Percentiles rank a stretch among this genome's conserved stretches.
Evolutionary conservation across 179 eudicot species (phyloP).

Genomic region (Camellia oleifera): DNA sequence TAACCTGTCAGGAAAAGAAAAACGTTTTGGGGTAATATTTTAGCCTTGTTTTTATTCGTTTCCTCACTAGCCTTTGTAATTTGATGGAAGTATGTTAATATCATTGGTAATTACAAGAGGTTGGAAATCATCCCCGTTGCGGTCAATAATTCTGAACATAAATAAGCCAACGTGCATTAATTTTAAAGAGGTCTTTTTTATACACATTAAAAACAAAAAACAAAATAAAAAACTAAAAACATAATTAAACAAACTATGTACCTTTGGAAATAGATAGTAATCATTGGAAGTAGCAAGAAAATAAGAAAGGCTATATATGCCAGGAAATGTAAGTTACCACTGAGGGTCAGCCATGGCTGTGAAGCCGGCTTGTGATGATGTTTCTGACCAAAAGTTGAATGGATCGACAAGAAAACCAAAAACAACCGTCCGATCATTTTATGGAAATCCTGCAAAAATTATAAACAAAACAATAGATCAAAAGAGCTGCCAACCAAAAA

Average conservation of each 20-base stretch:
- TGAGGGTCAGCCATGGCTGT: slow-evolving; percentile 38
- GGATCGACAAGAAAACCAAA: slow-evolving; percentile 25
- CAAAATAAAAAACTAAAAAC: no score
- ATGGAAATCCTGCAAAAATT: slow-evolving; percentile 9
- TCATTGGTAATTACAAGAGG: no score
- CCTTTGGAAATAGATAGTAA: background rate
- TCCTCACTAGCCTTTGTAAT: no score
- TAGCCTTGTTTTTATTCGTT: no score
- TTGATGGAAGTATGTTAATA: no score
- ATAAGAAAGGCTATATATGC: background rate
- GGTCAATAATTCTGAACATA: no score
- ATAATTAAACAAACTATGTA: background rate
- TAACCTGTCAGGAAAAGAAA: no score
- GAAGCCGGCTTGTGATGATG: background rate
- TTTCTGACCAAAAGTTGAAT: slow-evolving; percentile 17
- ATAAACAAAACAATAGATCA: background rate
- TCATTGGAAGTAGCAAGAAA: background rate
- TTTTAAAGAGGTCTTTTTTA: no score
- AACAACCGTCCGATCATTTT: slow-evolving; percentile 30
- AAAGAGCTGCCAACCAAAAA: background rate
- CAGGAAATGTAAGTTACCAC: slow-evolving; percentile 20
- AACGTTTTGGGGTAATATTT: no score
- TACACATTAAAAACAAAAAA: no score
- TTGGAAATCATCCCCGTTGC: no score
- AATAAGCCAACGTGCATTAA: no score